A percentile compares a stretch with the other conserved stretches of the same genome.
These are phyloP conservation scores for Cyberlindnera petersonii DNA, from an alignment of 805 yeast genomes.

Conservation along the genomic window DNA sequence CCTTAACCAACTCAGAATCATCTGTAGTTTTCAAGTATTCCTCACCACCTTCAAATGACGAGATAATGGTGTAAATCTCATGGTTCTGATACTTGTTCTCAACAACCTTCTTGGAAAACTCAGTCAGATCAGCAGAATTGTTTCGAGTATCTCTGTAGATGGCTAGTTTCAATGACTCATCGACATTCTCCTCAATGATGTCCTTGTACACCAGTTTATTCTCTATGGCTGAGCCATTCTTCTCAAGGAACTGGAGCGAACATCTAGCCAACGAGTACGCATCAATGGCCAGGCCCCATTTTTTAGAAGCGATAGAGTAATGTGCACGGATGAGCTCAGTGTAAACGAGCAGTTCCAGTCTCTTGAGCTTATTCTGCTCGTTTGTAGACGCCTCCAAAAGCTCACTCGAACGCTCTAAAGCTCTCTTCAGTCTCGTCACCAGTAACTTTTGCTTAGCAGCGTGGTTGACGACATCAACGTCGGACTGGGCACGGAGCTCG, in stretches of 20 bases:
- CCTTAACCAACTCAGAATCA: slow-evolving; percentile 37
- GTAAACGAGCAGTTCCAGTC: slow-evolving; percentile 37
- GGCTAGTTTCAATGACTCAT: slow-evolving; percentile 60
- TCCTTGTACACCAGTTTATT: slow-evolving; percentile 44
- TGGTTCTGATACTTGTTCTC: slow-evolving; percentile 27
- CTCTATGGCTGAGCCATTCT: slow-evolving; percentile 25
- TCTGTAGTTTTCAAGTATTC: slow-evolving; percentile 21
- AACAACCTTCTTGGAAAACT: slow-evolving; percentile 43
- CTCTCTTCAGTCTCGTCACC: slow-evolving; percentile 63
- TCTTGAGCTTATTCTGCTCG: slow-evolving; percentile 35
- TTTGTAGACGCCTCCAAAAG: slow-evolving; percentile 34
- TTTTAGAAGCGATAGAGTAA: slow-evolving; percentile 46
- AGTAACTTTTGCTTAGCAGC: slow-evolving; percentile 45
- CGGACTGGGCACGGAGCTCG: slow-evolving; percentile 54
- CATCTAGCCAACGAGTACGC: slow-evolving; percentile 60
- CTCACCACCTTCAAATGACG: slow-evolving; percentile 27
- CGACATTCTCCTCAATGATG: slow-evolving; percentile 53
- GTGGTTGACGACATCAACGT: slow-evolving; percentile 37
- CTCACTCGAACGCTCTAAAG: slow-evolving; percentile 42
- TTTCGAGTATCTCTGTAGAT: slow-evolving; percentile 37
- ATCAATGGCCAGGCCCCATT: slow-evolving; percentile 51
- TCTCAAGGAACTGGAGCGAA: slow-evolving; percentile 50
- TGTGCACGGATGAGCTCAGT: slow-evolving; percentile 51
- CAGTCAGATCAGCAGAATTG: slow-evolving; percentile 42
- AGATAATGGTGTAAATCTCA: slow-evolving; percentile 39